Percentiles rank a stretch among this genome's conserved stretches.
phyloP scores from a whole-genome alignment of 208 protist genomes.

The Leishmania amazonensis region DNA sequence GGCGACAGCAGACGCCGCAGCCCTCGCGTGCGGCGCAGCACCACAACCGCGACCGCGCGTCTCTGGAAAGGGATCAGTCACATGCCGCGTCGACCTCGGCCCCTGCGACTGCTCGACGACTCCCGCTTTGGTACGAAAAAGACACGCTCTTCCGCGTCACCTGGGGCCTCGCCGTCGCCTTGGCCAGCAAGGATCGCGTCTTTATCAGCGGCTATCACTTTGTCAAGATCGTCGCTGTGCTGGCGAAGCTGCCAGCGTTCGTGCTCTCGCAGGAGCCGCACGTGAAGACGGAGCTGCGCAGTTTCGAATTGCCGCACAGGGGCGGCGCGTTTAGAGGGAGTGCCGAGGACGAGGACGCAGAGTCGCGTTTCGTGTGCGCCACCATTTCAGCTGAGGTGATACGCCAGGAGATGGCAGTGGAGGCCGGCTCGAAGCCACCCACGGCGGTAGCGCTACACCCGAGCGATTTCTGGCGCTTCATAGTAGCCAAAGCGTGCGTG shows the following conservation, averaged over 20 bases:
- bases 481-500: constrained; percentile 79
- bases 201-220: constrained; percentile 82
- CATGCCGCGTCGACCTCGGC: neutral
- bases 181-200: constrained; percentile 48
- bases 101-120: neutral
- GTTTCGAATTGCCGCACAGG: neutral
- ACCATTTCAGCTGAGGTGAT: constrained; percentile 6
- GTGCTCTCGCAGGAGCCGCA: constrained; percentile 39
- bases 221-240: constrained; percentile 63
- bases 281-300: constrained; percentile 10
- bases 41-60: neutral
- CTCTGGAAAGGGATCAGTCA: too few species aligned
- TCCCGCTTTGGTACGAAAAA: constrained; percentile 31
- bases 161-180: constrained; percentile 48
- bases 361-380: constrained; percentile 4
- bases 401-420: constrained; percentile 11
- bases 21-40: constrained; percentile 1
- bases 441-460: constrained; percentile 25
- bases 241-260: constrained; percentile 60
- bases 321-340: neutral
- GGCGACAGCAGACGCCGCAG: neutral
- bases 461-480: constrained; percentile 74
- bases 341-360: neutral
- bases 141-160: constrained; percentile 50
- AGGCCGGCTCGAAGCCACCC: neutral